phyloP scores from a whole-genome alignment of 139 green algal species.

The Volvox africanus region DNA sequence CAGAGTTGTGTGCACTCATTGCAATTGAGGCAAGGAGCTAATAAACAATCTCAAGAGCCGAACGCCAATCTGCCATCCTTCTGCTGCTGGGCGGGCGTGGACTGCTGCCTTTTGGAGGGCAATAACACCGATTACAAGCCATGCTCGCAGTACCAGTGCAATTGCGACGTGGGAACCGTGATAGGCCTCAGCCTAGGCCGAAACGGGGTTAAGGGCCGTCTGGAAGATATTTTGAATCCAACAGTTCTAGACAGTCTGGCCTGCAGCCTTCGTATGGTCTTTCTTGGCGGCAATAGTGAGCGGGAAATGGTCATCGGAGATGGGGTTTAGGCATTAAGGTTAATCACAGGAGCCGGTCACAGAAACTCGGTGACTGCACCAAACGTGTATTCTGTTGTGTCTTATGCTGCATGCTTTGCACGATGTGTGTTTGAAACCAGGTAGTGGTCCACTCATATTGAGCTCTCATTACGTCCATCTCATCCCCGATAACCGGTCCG shows the following conservation, averaged over 20 bases:
- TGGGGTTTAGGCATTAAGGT: no score
- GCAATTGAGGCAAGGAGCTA: neutral
- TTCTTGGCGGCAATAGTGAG: slow-evolving; percentile 21
- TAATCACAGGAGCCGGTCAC: no score
- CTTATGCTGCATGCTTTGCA: no score
- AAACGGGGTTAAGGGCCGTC: neutral
- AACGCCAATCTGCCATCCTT: neutral
- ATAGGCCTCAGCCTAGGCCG: neutral
- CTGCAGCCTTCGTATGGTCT: neutral
- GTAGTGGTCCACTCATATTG: no score
- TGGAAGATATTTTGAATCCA: neutral
- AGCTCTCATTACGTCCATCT: no score
- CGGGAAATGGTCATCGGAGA: no score
- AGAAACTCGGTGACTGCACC: no score
- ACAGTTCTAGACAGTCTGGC: neutral
- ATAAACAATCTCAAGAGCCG: neutral
- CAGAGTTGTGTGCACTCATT: neutral
- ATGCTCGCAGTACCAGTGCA: slow-evolving; percentile 8
- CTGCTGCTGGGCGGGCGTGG: slow-evolving; percentile 28
- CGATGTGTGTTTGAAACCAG: no score
- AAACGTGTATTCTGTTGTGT: no score
- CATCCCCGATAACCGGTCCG: no score
- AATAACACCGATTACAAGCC: neutral
- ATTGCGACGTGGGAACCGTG: neutral
- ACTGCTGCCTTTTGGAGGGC: neutral